Conservation (phyloP, 2,329 filamentous ascomycete species). For the Talaromyces funiculosus region DNA sequence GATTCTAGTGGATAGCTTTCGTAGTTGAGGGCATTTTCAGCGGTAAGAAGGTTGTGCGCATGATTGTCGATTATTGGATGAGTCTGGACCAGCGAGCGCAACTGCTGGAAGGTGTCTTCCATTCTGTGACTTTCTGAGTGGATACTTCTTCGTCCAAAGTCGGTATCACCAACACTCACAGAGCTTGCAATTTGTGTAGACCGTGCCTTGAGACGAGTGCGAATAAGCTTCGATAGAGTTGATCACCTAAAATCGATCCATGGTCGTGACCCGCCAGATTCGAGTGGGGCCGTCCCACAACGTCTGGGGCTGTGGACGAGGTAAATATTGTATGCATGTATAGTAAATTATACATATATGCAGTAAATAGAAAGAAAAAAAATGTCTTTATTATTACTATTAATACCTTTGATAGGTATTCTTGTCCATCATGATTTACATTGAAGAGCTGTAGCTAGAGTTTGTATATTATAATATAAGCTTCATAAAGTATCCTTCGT, state of each 20-base stretch:
- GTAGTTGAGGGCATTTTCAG: slow-evolving; percentile 29
- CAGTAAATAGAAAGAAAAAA: neutral
- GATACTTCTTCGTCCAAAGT: neutral
- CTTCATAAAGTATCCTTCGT: neutral
- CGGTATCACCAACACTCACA: neutral
- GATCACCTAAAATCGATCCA: neutral
- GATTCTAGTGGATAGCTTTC: slow-evolving; percentile 48
- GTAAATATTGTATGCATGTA: neutral
- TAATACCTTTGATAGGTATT: too few species aligned
- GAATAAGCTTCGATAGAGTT: neutral
- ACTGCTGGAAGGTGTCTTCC: slow-evolving; percentile 20
- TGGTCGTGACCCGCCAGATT: neutral
- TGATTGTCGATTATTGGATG: slow-evolving; percentile 46
- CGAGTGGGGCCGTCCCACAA: neutral
- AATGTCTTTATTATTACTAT: too few species aligned
- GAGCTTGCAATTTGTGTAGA: neutral
- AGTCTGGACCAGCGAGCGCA: slow-evolving; percentile 32
- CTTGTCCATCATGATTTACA: neutral
- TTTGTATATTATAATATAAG: neutral
- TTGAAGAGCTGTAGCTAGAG: neutral
- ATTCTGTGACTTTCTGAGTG: neutral
- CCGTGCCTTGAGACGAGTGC: neutral
- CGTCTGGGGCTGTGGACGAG: too few species aligned
- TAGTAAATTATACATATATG: neutral
- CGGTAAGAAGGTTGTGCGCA: slow-evolving; percentile 41